Base-by-base conservation (phyloP, 2,329 filamentous ascomycete species). In the Penicillium crustosum region DNA sequence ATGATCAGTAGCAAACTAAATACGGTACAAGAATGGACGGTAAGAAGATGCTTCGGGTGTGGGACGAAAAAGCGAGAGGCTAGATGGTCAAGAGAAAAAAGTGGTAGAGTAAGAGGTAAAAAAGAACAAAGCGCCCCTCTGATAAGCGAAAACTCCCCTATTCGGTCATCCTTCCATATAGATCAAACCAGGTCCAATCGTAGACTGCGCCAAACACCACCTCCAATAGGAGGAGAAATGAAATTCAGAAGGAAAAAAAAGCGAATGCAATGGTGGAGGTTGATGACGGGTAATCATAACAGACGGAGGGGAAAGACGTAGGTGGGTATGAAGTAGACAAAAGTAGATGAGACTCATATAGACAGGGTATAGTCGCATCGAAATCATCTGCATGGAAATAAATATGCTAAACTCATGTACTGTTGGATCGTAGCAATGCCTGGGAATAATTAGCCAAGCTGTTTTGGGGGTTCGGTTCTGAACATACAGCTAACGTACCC, bases 341-440 rank as follows among this genome's bases (percentile, higher is more conserved):
- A 61, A 58, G 59, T 51, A 53, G 51, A 58, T 62, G 56, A 62
- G 49, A 61, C 56, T 62, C 61, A 63, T 68, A 68, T 67, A 58
- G 62, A 67, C 65, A 66, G 63, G 66, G 63, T 65, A 67, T 67
- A 59, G 61, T 62, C 45, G 49, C 60, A 55, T 60, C 59, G 57
- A 70, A 65, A 65, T 63, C 65, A 68, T 64, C 56, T 63, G 66
- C 61, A 63, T 61, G 60, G 51, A 68, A 64, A 62, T 61, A 64
- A 64, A 67, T 68, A 62, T 60, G 61, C 64, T 58, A 52, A 64
- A 62, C 62, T 77, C 71, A 82, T 66, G 76, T 79, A 70, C 79
- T 82, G 66, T 81, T 79, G 56, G 79, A 80, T 61, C 79, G 76
- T 62, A 81, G 69, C 58, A 81, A 66, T 60, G 80, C 73, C 75